These are phyloP conservation scores for Orbilia ellipsospora DNA, from an alignment of 2,329 filamentous ascomycete genomes.

Conservation along the genomic window DNA sequence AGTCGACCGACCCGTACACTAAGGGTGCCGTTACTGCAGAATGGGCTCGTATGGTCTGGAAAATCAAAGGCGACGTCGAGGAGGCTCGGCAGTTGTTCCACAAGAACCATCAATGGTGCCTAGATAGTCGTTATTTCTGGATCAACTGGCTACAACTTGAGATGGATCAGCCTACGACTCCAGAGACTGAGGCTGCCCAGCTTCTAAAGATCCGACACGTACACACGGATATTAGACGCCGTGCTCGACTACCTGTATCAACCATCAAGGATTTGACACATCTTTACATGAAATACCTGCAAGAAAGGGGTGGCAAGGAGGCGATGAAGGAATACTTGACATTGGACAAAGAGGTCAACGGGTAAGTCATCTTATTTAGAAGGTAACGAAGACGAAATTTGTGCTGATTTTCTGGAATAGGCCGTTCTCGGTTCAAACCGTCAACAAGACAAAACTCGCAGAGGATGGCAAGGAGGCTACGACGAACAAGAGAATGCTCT, in stretches of 20 bases:
- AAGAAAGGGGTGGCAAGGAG: conserved; percentile 82
- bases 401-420: conserved; percentile 59
- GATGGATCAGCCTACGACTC: conserved; percentile 79
- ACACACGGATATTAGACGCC: conserved; percentile 77
- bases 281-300: conserved; percentile 83
- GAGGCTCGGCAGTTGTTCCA: conserved; percentile 86
- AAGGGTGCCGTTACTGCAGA: conserved; percentile 89
- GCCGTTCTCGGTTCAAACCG: conserved; percentile 64
- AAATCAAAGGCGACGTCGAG: conserved; percentile 80
- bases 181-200: conserved; percentile 73
- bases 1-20: conserved; percentile 77
- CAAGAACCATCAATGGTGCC: conserved; percentile 84
- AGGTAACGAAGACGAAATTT: conserved; percentile 1
- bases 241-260: conserved; percentile 75
- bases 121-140: conserved; percentile 90
- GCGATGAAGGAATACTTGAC: conserved; percentile 86
- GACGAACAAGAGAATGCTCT: conserved; percentile 61
- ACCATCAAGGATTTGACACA: conserved; percentile 80
- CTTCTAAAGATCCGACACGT: conserved; percentile 82
- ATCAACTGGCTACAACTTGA: conserved; percentile 88
- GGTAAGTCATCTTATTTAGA: conserved; percentile 65
- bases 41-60: conserved; percentile 88
- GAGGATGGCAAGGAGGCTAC: conserved; percentile 62
- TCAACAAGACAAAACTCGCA: conserved; percentile 61
- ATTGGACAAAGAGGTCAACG: conserved; percentile 87